Base-by-base conservation (phyloP, 176 grass and related monocot genomes). In the Eleusine indica region DNA sequence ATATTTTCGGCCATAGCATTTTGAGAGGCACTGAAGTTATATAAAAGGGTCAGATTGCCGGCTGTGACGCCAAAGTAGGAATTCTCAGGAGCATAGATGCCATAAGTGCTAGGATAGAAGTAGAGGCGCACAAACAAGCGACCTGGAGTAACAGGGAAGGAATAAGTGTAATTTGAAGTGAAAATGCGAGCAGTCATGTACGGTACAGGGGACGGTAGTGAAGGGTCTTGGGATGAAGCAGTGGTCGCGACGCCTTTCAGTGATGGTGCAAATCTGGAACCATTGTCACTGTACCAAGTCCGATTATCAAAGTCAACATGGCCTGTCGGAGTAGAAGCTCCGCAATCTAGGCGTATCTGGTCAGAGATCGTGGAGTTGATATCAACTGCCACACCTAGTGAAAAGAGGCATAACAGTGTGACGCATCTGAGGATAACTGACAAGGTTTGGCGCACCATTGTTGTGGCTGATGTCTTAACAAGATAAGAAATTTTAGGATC, bases 71-170 rank as follows among this genome's bases (percentile, higher is more conserved):
- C 29, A 49, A 97, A 97, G 82, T 47, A 87, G 7, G 75, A 84
- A 74, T 91, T 35, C 3, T 81, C 3, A 22, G 66, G 17, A 12
- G 73, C 17, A 17, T 75, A 69, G 42, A 5, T 79, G 17, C 66
- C 84, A 51, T 97, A 89, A 60, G 7, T 43, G 11, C 1, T 10
- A 6, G 92, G 80, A 52, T 92, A 97, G 52, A 97, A 97, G 80
- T 97, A 87, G 66, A 97, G 94, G 57, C 92, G 92, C 11, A 97
- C 1, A 18, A 92, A 97, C 58, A 94, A 48, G 5, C 88, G 80
- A 19, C 95, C 92, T 1, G 78, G 42, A 10, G 1, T 76, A 17
- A 97, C 77, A 11, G 81, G 74, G 67, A 97, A 92, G 5, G 86
- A 83, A 56, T 92, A 94, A n/a, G 95, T 91, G 81, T 91, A 94